phyloP scores from a whole-genome alignment of 225 moss, liverwort and hornwort genomes.

The Straminergon stramineum region DNA sequence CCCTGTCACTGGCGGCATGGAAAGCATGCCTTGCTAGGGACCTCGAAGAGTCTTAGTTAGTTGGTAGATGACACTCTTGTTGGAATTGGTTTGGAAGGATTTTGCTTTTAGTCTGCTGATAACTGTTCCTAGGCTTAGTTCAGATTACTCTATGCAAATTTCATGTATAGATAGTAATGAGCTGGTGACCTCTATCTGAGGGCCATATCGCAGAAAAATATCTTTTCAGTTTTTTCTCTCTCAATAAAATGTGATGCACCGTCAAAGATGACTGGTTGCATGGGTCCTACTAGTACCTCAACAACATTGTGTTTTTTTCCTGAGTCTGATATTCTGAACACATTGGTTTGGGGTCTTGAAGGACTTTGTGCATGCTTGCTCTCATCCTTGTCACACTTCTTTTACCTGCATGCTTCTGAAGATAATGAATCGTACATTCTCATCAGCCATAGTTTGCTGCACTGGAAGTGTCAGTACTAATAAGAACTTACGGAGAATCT shows the following conservation, averaged over 20 bases:
- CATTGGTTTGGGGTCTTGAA: background rate
- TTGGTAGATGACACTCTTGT: background rate
- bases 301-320: background rate
- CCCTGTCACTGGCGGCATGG: constrained; percentile 12
- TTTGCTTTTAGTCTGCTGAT: background rate
- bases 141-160: constrained; percentile 1
- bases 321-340: background rate
- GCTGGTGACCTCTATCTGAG: constrained; percentile 8
- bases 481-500: background rate
- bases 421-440: background rate
- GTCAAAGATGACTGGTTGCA: constrained; percentile 14
- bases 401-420: background rate
- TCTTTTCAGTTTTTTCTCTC: background rate
- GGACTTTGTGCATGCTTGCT: background rate
- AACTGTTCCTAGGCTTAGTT: background rate
- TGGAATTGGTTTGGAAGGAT: background rate
- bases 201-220: background rate
- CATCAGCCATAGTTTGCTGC: background rate
- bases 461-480: background rate
- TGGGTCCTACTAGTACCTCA: background rate
- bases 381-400: background rate
- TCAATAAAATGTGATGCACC: constrained; percentile 24
- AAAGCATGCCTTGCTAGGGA: constrained; percentile 14
- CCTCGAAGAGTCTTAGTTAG: constrained; percentile 23
- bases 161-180: constrained; percentile 21